A percentile compares a stretch with the other conserved stretches of the same genome.
Conservation (phyloP, 2,329 filamentous ascomycete species). For the Penicillium rolfsii region DNA sequence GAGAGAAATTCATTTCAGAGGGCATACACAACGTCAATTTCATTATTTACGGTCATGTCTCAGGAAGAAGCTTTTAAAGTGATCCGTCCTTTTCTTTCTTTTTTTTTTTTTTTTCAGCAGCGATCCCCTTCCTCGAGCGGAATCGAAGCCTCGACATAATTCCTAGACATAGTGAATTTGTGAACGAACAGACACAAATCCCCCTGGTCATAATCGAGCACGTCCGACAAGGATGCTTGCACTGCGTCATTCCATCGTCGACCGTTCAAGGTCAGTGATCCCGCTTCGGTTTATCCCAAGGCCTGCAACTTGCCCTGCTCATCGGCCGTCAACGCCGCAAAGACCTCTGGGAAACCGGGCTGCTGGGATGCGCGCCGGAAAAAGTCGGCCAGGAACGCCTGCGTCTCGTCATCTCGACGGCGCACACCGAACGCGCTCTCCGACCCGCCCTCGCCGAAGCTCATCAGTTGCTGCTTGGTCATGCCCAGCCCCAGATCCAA, state of each 20-base stretch:
- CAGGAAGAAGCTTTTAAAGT: neutral
- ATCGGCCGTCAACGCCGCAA: conserved; percentile 55
- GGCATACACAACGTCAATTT: neutral
- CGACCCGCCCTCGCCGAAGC: conserved; percentile 61
- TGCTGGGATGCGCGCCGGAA: conserved; percentile 65
- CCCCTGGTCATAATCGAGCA: neutral
- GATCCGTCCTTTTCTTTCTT: neutral
- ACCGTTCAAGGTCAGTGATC: neutral
- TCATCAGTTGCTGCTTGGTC: conserved; percentile 79
- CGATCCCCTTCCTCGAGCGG: neutral
- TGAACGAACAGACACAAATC: neutral
- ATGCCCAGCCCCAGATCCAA: conserved; percentile 74
- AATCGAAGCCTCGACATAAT: neutral
- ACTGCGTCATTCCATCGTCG: neutral
- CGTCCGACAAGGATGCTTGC: neutral
- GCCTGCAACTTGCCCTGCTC: conserved; percentile 52
- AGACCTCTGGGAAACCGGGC: conserved; percentile 59
- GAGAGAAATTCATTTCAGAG: too few relatives aligned
- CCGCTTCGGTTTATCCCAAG: conserved; percentile 26
- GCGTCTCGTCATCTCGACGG: conserved; percentile 85
- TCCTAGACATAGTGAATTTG: too few relatives aligned
- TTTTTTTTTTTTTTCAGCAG: neutral
- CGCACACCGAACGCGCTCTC: conserved; percentile 57
- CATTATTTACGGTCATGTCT: neutral
- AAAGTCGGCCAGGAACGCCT: conserved; percentile 80